These are phyloP conservation scores for Fusarium sp. DNA, from an alignment of 2,329 filamentous ascomycete genomes.

Conservation along the genomic window DNA sequence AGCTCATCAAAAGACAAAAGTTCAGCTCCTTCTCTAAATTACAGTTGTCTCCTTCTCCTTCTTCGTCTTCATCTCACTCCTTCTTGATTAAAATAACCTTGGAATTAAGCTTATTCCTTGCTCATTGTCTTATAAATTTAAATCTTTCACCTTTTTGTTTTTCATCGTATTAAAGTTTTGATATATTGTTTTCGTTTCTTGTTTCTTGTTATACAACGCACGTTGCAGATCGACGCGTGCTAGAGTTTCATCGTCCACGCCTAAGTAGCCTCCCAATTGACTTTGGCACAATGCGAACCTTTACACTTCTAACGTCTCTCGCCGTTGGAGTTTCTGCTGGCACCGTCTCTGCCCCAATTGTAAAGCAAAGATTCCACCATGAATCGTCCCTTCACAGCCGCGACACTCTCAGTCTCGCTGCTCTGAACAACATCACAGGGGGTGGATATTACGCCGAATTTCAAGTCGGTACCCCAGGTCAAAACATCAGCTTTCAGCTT, in stretches of 20 bases:
- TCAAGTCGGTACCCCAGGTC: slow-evolving; percentile 66
- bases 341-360: slow-evolving; percentile 36
- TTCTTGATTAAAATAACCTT: neutral
- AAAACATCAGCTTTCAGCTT: slow-evolving; percentile 63
- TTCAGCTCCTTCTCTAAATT: neutral
- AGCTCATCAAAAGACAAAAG: neutral
- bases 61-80: neutral
- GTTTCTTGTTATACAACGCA: too few relatives aligned
- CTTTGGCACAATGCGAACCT: slow-evolving; percentile 23
- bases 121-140: neutral
- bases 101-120: neutral
- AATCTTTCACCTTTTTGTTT: neutral
- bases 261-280: neutral
- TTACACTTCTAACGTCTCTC: slow-evolving; percentile 30
- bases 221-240: neutral
- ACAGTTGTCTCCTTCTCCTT: neutral
- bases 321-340: slow-evolving; percentile 38
- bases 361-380: slow-evolving; percentile 20
- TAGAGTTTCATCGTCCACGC: neutral
- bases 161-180: neutral
- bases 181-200: neutral
- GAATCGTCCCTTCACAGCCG: slow-evolving; percentile 34
- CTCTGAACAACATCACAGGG: slow-evolving; percentile 62
- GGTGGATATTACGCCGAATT: slow-evolving; percentile 67
- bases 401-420: slow-evolving; percentile 47